A percentile compares a stretch with the other conserved stretches of the same genome.
Conservation (phyloP, 192 early-diverging fungal genomes). For the Thamnidium elegans region DNA sequence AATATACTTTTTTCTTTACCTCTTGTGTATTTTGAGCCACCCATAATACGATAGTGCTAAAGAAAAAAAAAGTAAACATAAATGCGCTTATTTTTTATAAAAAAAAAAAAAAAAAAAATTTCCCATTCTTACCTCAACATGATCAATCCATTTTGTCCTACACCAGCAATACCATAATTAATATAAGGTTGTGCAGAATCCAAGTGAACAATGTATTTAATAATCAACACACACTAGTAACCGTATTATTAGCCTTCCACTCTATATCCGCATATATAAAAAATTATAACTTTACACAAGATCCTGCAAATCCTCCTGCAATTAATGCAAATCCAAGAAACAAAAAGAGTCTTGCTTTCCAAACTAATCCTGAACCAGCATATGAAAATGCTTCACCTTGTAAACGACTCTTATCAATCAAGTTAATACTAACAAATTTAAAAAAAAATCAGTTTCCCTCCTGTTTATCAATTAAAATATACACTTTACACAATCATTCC, state of each 20-base stretch:
- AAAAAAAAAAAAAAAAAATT: neutral
- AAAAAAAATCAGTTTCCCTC: neutral
- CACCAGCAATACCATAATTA: constrained; percentile 19
- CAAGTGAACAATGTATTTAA: constrained; percentile 19
- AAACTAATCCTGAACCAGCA: constrained; percentile 37
- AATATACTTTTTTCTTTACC: constrained; percentile 1
- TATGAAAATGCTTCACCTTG: constrained; percentile 45
- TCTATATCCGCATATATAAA: neutral
- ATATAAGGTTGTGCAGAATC: constrained; percentile 17
- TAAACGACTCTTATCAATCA: constrained; percentile 50
- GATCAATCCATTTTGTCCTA: constrained; percentile 18
- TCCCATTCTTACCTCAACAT: constrained; percentile 16
- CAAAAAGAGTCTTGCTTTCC: constrained; percentile 50
- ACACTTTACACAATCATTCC: constrained; percentile 56
- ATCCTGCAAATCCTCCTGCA: constrained; percentile 59
- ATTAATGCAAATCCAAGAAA: constrained; percentile 60
- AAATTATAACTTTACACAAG: constrained; percentile 39
- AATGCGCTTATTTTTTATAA: neutral
- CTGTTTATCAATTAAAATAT: neutral
- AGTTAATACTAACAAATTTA: constrained; percentile 47
- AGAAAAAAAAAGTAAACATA: no score
- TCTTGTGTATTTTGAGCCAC: constrained; percentile 17
- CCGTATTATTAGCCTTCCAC: no score
- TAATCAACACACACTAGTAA: constrained; percentile 18
- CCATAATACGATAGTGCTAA: constrained; percentile 21